Percentiles rank a stretch among this genome's conserved stretches.
Evolutionary conservation across 805 yeast species (phyloP).

Genomic region (Pichia heedii): DNA sequence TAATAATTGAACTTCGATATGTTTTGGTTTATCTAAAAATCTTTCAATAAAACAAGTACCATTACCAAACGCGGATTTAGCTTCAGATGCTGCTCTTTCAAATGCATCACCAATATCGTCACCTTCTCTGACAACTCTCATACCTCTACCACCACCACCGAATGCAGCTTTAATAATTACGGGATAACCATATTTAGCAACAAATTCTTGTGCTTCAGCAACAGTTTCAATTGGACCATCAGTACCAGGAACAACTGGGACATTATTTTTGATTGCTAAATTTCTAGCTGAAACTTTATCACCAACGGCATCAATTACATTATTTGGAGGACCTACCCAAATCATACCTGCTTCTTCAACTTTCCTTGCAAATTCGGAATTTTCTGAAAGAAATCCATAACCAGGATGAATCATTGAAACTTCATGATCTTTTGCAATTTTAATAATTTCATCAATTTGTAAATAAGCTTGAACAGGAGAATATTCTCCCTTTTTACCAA

Average conservation of each 20-base stretch:
- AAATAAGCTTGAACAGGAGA: slow-evolving; percentile 95
- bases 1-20: slow-evolving; percentile 91
- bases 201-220: slow-evolving; percentile 73
- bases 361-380: slow-evolving; percentile 86
- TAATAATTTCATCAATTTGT: slow-evolving; percentile 90
- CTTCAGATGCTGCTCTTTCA: slow-evolving; percentile 89
- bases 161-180: slow-evolving; percentile 98
- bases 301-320: slow-evolving; percentile 89
- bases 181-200: slow-evolving; percentile 80
- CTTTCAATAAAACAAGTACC: slow-evolving; percentile 98
- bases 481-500: slow-evolving; percentile 81
- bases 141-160: slow-evolving; percentile 99
- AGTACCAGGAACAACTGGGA: slow-evolving; percentile 96
- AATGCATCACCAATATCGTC: slow-evolving; percentile 90
- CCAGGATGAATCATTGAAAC: slow-evolving; percentile 92
- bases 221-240: slow-evolving; percentile 88
- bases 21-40: slow-evolving; percentile 91
- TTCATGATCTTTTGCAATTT: slow-evolving; percentile 66
- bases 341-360: slow-evolving; percentile 86
- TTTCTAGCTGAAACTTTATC: slow-evolving; percentile 93
- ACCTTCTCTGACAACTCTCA: slow-evolving; percentile 97
- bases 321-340: slow-evolving; percentile 91
- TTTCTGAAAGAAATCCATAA: slow-evolving; percentile 84
- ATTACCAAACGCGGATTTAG: slow-evolving; percentile 91
- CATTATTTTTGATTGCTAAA: slow-evolving; percentile 71